Evolutionary conservation across 768 basidiomycete species (phyloP).

Genomic region (Trametes coccinea): DNA sequence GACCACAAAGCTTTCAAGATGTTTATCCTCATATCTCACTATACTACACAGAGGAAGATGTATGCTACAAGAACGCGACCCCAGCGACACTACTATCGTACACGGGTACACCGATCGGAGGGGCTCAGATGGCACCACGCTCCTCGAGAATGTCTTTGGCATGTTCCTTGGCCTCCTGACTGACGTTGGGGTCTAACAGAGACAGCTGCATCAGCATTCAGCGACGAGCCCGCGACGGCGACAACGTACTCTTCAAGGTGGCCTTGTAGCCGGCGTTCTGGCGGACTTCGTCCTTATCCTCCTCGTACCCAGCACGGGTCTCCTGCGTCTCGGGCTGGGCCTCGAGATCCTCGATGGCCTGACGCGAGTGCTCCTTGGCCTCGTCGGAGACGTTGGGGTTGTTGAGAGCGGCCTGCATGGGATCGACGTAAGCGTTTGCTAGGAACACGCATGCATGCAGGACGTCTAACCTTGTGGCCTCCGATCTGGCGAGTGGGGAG

Average conservation of each 20-base stretch:
- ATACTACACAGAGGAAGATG: background rate
- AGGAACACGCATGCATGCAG: background rate
- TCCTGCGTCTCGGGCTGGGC: slow-evolving; percentile 20
- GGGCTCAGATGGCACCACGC: slow-evolving; percentile 20
- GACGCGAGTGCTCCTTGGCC: slow-evolving; percentile 34
- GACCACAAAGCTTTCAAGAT: too few species aligned
- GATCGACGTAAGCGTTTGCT: background rate
- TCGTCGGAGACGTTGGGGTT: slow-evolving; percentile 35
- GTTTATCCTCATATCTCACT: background rate
- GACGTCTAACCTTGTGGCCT: slow-evolving; percentile 26
- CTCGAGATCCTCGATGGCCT: slow-evolving; percentile 28
- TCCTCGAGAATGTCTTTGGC: slow-evolving; percentile 28
- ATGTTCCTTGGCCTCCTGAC: slow-evolving; percentile 31
- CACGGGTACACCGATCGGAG: background rate
- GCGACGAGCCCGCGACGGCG: background rate
- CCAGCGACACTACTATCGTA: background rate
- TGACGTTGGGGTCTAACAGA: slow-evolving; percentile 29
- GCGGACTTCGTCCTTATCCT: slow-evolving; percentile 26
- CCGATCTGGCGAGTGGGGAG: slow-evolving; percentile 25
- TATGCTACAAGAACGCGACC: background rate
- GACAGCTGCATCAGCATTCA: background rate
- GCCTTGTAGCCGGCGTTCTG: slow-evolving; percentile 33
- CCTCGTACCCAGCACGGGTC: slow-evolving; percentile 14
- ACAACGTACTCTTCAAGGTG: slow-evolving; percentile 28
- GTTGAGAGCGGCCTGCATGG: slow-evolving; percentile 29